These are phyloP conservation scores for Calycina herbarum DNA, from an alignment of 2,329 filamentous ascomycete genomes.

Conservation along the genomic window DNA sequence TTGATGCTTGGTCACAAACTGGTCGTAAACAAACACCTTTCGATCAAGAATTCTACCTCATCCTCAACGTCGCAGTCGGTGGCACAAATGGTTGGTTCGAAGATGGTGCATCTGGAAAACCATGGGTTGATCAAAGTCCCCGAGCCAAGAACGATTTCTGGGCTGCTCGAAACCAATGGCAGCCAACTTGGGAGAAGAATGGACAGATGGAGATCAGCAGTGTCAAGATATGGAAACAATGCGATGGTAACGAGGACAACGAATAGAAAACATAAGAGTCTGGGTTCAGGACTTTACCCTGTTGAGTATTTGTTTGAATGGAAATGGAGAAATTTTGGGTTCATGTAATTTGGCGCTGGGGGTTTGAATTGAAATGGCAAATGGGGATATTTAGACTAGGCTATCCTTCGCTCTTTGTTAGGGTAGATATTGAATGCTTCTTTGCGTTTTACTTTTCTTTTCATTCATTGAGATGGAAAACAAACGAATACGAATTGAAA, in stretches of 20 bases:
- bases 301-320: constrained; percentile 1
- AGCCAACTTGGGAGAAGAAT: constrained; percentile 65
- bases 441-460: neutral
- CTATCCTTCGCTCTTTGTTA: neutral
- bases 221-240: constrained; percentile 71
- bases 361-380: neutral
- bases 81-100: constrained; percentile 83
- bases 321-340: neutral
- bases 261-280: neutral
- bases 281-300: neutral
- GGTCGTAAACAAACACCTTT: constrained; percentile 67
- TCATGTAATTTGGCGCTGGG: neutral
- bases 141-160: constrained; percentile 77
- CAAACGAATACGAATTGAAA: neutral
- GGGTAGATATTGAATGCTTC: constrained; percentile 1
- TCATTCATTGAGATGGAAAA: neutral
- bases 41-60: constrained; percentile 73
- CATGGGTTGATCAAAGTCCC: constrained; percentile 70
- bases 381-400: neutral
- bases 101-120: constrained; percentile 70
- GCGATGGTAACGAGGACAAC: constrained; percentile 47
- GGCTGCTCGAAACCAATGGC: constrained; percentile 64
- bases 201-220: constrained; percentile 67
- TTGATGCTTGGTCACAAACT: constrained; percentile 64
- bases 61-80: constrained; percentile 74